Conservation (phyloP, 192 early-diverging fungal genomes). For the Podila horticola region DNA sequence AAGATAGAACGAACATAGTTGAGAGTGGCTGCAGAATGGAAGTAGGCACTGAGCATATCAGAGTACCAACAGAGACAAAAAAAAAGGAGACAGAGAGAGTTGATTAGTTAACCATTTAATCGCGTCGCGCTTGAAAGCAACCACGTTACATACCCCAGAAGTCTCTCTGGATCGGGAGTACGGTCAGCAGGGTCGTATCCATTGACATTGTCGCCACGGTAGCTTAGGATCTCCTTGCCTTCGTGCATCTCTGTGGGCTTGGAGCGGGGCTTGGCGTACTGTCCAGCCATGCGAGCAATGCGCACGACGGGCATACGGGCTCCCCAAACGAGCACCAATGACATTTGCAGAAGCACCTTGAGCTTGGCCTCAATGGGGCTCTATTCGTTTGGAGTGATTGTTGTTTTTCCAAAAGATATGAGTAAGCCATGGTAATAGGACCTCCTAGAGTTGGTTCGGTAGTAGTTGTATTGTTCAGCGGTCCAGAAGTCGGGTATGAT, state of each 20-base stretch:
- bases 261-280: slow-evolving; percentile 98
- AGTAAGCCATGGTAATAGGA: too few relatives aligned
- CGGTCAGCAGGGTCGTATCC: slow-evolving; percentile 88
- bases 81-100: neutral
- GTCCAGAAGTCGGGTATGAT: too few relatives aligned
- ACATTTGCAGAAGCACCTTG: slow-evolving; percentile 98
- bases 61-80: neutral
- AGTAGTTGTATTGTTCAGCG: too few relatives aligned
- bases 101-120: neutral
- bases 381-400: slow-evolving; percentile 29
- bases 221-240: slow-evolving; percentile 86
- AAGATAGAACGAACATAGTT: slow-evolving; percentile 94
- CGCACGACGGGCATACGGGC: slow-evolving; percentile 92
- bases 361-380: slow-evolving; percentile 94
- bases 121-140: neutral
- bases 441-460: too few relatives aligned
- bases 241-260: slow-evolving; percentile 89
- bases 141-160: slow-evolving; percentile 67
- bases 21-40: slow-evolving; percentile 96
- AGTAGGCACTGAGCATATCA: slow-evolving; percentile 76
- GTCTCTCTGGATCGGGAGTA: slow-evolving; percentile 92
- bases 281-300: slow-evolving; percentile 98
- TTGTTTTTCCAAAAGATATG: neutral
- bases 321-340: slow-evolving; percentile 94
- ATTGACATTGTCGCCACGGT: slow-evolving; percentile 98